Evolutionary conservation across 352 stramenopile species (phyloP), one percentile per base, ranked within the genome.

Genomic region (Globisporangium radiosum): DNA sequence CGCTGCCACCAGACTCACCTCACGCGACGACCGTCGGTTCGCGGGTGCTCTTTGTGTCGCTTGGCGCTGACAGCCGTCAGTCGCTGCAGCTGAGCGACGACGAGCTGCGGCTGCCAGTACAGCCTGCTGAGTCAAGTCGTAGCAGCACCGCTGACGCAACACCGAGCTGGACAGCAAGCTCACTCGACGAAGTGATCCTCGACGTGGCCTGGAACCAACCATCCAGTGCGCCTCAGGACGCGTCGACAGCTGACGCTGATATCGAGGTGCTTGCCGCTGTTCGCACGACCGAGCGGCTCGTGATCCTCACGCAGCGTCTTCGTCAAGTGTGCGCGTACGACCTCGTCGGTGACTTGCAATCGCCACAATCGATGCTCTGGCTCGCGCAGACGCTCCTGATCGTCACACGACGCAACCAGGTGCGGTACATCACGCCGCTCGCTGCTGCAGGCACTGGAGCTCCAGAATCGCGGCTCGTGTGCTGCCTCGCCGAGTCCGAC

Each of bases 351-450:
- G 73, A 87, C 36, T 64, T 88, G 5, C 50, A 65, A 2, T 62
- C 59, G 9, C 77, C 79, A 0, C 67, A 81, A 45, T 87, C 73
- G 60, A 49, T 85, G 42, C 51, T 94, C 2, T 94, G 85, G 85
- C 63, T 94, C 40, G 81, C 68, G 2, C 79, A 90, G 44, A 77
- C 81, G 37, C 60, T 94, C 33, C 47, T 88, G 25, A 77, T 87
- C 55, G 70, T 68, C n/a, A 89, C 85, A 9, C 59, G 60, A 5
- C 57, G 60, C 43, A 59, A 71, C 11, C 78, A 87, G 50, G 19
- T 94, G 9, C 71, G 78, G 40, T 86, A 85, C 17, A 25, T 87
- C 25, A 77, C 78, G 39, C 79, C 81, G 1, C 43, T 86, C 13
- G 52, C 25, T 47, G 2, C 43, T 5, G 47, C 52, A 13, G 47